These are phyloP conservation scores for Neocucurbitaria cava DNA, from an alignment of 2,329 filamentous ascomycete genomes.

Conservation along the genomic window DNA sequence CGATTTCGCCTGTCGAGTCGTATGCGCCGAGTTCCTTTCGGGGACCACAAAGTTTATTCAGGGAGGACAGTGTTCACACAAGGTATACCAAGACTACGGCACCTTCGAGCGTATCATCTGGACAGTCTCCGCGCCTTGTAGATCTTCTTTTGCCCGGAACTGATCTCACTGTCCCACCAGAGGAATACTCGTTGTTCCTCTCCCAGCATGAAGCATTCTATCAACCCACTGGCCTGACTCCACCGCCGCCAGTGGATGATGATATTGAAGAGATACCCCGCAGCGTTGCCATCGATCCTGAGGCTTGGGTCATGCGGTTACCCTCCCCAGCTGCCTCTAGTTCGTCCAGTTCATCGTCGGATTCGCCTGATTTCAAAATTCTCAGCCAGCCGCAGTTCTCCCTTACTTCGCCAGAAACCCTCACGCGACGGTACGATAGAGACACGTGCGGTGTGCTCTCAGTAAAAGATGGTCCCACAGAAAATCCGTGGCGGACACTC, in stretches of 20 bases:
- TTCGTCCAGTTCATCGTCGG: constrained; percentile 44
- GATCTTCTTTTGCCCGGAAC: constrained; percentile 59
- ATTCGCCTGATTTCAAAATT: constrained; percentile 27
- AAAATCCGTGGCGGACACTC: constrained; percentile 75
- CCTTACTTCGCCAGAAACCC: constrained; percentile 64
- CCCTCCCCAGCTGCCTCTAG: constrained; percentile 47
- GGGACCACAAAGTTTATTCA: constrained; percentile 49
- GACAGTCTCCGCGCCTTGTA: constrained; percentile 57
- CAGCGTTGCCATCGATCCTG: constrained; percentile 37
- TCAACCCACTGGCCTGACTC: constrained; percentile 38
- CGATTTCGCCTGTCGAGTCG: constrained; percentile 38
- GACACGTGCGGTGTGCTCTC: constrained; percentile 75
- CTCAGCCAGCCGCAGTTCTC: constrained; percentile 58
- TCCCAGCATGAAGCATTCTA: constrained; percentile 47
- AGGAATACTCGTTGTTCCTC: constrained; percentile 44
- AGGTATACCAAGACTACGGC: constrained; percentile 35
- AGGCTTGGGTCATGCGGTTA: constrained; percentile 48
- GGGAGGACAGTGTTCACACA: constrained; percentile 39
- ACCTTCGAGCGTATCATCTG: constrained; percentile 49
- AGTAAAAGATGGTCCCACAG: constrained; percentile 71
- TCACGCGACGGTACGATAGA: constrained; percentile 68
- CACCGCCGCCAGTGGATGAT: constrained; percentile 49
- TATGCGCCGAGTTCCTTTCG: constrained; percentile 44
- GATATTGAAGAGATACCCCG: constrained; percentile 65
- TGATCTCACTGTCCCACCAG: constrained; percentile 53